Conservation (phyloP, 257 asterid species). For the Solanum peruvianum region DNA sequence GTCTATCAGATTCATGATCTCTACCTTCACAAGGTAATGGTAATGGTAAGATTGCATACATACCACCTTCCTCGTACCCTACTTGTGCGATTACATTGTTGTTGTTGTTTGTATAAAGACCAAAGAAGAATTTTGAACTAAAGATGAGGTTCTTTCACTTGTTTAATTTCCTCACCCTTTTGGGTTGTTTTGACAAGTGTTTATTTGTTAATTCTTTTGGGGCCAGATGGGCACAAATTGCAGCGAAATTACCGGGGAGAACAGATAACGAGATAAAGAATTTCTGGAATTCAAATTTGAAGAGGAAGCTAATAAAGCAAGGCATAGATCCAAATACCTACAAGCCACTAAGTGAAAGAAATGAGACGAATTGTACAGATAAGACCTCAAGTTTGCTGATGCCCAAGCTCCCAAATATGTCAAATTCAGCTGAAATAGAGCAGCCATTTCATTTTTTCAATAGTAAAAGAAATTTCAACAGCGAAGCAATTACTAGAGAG, state of each 20-base stretch:
- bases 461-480: neutral
- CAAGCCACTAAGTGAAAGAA: slow-evolving; percentile 28
- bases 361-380: slow-evolving; percentile 11
- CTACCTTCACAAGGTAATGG: neutral
- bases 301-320: slow-evolving; percentile 65
- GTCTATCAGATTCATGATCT: neutral
- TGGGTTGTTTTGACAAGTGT: neutral
- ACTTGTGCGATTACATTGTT: neutral
- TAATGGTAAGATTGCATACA: neutral
- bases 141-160: neutral
- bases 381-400: slow-evolving; percentile 9
- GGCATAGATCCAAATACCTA: slow-evolving; percentile 83
- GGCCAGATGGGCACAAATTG: slow-evolving; percentile 88
- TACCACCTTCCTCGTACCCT: neutral
- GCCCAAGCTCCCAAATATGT: slow-evolving; percentile 14
- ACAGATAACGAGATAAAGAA: slow-evolving; percentile 92
- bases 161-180: neutral
- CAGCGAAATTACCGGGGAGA: slow-evolving; percentile 74
- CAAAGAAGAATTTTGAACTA: neutral
- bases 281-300: slow-evolving; percentile 67
- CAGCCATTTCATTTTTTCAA: slow-evolving; percentile 4
- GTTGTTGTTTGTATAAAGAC: neutral
- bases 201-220: neutral
- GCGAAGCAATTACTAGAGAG: neutral
- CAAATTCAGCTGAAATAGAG: slow-evolving; percentile 8